These are phyloP conservation scores for Lepidium sativum DNA, from an alignment of 345 rosid species.

Conservation along the genomic window DNA sequence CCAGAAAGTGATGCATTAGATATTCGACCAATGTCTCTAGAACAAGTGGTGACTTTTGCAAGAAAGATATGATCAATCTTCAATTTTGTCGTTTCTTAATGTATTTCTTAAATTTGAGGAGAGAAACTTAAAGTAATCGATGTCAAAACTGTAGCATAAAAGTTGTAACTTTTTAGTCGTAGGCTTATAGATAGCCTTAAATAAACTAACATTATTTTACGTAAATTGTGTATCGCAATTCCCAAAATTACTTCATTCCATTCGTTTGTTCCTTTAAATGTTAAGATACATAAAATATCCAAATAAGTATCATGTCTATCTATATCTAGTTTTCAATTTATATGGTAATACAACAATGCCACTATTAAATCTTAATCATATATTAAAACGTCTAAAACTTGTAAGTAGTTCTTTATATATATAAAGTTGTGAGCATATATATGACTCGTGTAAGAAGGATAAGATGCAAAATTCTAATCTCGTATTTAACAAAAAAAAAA, in stretches of 20 bases:
- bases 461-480: too few relatives aligned
- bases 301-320: too few relatives aligned
- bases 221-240: background rate
- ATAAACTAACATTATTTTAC: background rate
- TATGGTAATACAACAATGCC: too few relatives aligned
- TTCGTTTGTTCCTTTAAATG: background rate
- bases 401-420: too few relatives aligned
- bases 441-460: too few relatives aligned
- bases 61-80: slow-evolving; percentile 20
- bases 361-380: too few relatives aligned
- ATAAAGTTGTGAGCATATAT: too few relatives aligned
- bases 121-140: background rate
- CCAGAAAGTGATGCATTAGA: slow-evolving; percentile 29
- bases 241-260: background rate
- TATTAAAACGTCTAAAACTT: too few relatives aligned
- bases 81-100: background rate
- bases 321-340: too few relatives aligned
- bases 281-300: too few relatives aligned
- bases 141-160: background rate
- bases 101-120: background rate
- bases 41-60: slow-evolving; percentile 4
- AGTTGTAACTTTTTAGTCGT: background rate
- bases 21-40: slow-evolving; percentile 22
- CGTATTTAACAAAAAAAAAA: too few relatives aligned
- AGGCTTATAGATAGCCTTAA: background rate